These are phyloP conservation scores for Pleurotus sapidus DNA, from an alignment of 768 basidiomycete genomes.

Conservation along the genomic window DNA sequence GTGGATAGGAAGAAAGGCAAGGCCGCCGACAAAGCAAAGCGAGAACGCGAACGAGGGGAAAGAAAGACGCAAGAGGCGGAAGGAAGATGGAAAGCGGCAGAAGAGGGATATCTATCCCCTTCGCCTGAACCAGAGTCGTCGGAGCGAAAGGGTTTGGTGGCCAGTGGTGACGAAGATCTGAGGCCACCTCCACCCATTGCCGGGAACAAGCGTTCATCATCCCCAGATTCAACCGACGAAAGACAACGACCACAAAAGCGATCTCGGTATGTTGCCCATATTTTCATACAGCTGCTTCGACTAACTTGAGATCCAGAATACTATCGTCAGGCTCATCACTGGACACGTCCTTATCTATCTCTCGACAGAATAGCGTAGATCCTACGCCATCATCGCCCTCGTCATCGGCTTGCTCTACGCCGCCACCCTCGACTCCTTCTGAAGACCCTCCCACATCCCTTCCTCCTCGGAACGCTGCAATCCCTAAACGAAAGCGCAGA, in stretches of 20 bases:
- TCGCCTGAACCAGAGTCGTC: not conserved
- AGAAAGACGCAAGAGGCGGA: not conserved
- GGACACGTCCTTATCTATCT: too few species aligned
- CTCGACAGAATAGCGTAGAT: too few species aligned
- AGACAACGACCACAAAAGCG: too few species aligned
- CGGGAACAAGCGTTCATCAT: not conserved
- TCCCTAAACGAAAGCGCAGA: constrained; percentile 34
- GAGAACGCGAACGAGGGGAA: not conserved
- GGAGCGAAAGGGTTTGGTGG: not conserved
- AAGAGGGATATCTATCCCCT: not conserved
- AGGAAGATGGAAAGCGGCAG: not conserved
- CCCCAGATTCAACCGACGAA: too few species aligned
- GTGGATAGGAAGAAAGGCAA: constrained; percentile 5
- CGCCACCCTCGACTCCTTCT: not conserved
- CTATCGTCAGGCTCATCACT: too few species aligned
- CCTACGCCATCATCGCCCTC: not conserved
- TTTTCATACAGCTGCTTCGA: too few species aligned
- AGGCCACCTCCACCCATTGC: not conserved
- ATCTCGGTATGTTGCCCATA: too few species aligned
- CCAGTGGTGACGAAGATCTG: not conserved
- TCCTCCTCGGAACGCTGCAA: not conserved
- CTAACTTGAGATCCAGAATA: too few species aligned
- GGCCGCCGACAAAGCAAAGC: constrained; percentile 6
- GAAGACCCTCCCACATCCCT: not conserved
- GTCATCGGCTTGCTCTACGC: not conserved